A percentile compares a stretch with the other conserved stretches of the same genome.
phyloP scores from a whole-genome alignment of 768 basidiomycete species.

The Auricularia auricula-judae region DNA sequence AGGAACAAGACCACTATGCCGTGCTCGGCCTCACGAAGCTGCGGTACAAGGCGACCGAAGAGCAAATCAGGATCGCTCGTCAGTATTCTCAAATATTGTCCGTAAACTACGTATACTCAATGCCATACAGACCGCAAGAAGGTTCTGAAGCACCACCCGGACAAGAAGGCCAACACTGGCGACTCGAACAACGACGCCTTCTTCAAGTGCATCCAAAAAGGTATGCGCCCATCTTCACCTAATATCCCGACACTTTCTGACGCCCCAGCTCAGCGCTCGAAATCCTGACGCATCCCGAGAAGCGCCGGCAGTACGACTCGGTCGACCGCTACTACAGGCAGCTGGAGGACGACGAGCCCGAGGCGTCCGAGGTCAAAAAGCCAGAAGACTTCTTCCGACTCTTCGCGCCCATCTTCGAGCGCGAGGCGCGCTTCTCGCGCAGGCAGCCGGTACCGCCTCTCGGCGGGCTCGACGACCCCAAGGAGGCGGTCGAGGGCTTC shows the following conservation, averaged over 20 bases:
- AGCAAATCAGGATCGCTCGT: conserved; percentile 96
- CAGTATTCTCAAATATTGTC: conserved; percentile 22
- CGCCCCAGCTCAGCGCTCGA: conserved; percentile 53
- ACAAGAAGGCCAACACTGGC: conserved; percentile 80
- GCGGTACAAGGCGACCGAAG: conserved; percentile 74
- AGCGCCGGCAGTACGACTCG: conserved; percentile 91
- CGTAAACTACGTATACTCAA: neutral
- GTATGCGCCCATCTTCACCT: conserved; percentile 11
- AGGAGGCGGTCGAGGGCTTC: conserved; percentile 80
- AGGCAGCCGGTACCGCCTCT: conserved; percentile 73
- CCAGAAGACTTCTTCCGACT: conserved; percentile 56
- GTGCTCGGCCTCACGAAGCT: conserved; percentile 90
- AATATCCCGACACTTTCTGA: neutral
- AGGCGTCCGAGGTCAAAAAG: conserved; percentile 43
- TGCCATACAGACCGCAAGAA: conserved; percentile 80
- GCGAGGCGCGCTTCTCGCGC: conserved; percentile 88
- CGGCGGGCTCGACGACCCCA: conserved; percentile 57
- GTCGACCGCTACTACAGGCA: conserved; percentile 73
- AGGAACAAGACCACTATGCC: conserved; percentile 99
- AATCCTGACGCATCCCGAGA: conserved; percentile 75
- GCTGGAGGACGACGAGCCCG: conserved; percentile 60
- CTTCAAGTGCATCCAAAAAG: conserved; percentile 99
- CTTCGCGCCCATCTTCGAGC: conserved; percentile 76
- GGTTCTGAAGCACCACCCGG: conserved; percentile 97
- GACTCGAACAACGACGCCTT: conserved; percentile 95